A percentile compares a stretch with the other conserved stretches of the same genome.
These are phyloP conservation scores for Krasilnikovozyma curviuscula DNA, from an alignment of 768 basidiomycete genomes.

Conservation along the genomic window DNA sequence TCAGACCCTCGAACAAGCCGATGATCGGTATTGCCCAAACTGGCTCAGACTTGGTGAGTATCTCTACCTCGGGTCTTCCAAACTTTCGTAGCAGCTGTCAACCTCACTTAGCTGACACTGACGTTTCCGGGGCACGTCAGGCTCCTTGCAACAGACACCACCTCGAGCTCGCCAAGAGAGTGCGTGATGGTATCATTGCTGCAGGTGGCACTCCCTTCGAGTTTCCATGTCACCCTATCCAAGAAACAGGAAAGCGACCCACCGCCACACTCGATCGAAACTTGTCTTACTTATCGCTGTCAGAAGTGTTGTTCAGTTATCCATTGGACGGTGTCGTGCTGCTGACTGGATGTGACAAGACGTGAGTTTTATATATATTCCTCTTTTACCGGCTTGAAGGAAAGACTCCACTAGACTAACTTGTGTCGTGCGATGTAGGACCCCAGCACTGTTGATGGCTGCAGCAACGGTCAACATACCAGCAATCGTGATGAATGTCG, in stretches of 20 bases:
- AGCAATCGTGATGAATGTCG: conserved; percentile 24
- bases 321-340: conserved; percentile 26
- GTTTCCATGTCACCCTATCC: conserved; percentile 27
- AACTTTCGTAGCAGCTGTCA: too few species aligned
- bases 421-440: conserved; percentile 6
- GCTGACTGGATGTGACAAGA: conserved; percentile 17
- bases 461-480: conserved; percentile 25
- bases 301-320: conserved; percentile 24
- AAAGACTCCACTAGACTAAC: neutral
- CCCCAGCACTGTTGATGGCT: conserved; percentile 23
- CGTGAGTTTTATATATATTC: too few species aligned
- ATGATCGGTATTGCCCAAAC: conserved; percentile 25
- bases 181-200: conserved; percentile 24
- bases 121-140: too few species aligned
- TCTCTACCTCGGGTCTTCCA: too few species aligned
- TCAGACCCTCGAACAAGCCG: conserved; percentile 13
- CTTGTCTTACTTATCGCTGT: conserved; percentile 21
- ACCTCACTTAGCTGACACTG: too few species aligned
- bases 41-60: conserved; percentile 23
- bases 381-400: conserved; percentile 7
- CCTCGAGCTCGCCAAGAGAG: conserved; percentile 23
- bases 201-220: conserved; percentile 25
- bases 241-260: conserved; percentile 24
- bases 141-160: conserved; percentile 25
- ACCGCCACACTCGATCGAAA: conserved; percentile 24